These are phyloP conservation scores for Ajuga chamaepitys DNA, from an alignment of 257 asterid genomes.

Conservation along the genomic window DNA sequence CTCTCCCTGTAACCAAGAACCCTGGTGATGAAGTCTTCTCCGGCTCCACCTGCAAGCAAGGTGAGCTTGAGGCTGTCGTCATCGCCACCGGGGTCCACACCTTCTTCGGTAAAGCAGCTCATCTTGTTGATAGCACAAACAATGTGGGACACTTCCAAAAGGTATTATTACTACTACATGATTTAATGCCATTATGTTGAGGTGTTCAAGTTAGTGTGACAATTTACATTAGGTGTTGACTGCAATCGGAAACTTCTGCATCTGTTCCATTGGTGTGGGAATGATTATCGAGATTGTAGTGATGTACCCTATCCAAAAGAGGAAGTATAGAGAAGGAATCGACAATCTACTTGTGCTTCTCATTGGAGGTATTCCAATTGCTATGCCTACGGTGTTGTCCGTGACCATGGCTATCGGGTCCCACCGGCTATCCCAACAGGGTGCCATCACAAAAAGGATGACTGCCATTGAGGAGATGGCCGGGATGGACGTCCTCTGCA, in stretches of 20 bases:
- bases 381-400: constrained; percentile 54
- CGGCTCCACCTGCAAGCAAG: constrained; percentile 59
- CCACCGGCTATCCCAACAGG: constrained; percentile 45
- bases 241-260: constrained; percentile 52
- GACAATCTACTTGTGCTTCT: constrained; percentile 45
- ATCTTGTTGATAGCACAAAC: constrained; percentile 53
- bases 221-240: constrained; percentile 33
- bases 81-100: constrained; percentile 55
- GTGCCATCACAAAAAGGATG: constrained; percentile 61
- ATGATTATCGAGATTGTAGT: constrained; percentile 43
- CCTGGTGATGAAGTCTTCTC: constrained; percentile 43
- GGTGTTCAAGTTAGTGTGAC: too few species aligned
- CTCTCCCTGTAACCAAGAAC: constrained; percentile 43
- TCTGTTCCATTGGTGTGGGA: constrained; percentile 44
- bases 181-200: not conserved
- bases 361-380: constrained; percentile 56
- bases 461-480: constrained; percentile 63
- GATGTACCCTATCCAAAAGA: constrained; percentile 43
- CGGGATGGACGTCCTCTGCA: constrained; percentile 56
- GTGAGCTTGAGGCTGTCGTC: constrained; percentile 47
- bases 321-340: constrained; percentile 48
- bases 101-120: constrained; percentile 57
- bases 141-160: constrained; percentile 52
- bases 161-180: constrained; percentile 16
- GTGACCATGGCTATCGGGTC: constrained; percentile 63